phyloP scores from a whole-genome alignment of 1,139 yeast species.

The Suhomyces ambrosiae region DNA sequence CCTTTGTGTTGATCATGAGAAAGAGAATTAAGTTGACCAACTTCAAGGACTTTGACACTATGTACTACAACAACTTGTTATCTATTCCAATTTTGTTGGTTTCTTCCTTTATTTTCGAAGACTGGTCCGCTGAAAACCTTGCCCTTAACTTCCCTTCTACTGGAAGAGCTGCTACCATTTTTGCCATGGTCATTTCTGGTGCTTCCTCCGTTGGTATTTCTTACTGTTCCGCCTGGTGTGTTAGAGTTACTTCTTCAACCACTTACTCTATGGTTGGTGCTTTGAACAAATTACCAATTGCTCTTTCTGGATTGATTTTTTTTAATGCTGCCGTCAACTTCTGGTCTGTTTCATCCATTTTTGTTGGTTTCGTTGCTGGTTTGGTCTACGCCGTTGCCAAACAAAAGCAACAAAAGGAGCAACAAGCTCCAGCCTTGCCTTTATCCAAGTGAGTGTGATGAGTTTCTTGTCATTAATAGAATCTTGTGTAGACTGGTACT shows the following conservation, averaged over 20 bases:
- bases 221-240: constrained; percentile 99
- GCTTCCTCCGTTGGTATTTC: constrained; percentile 94
- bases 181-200: constrained; percentile 91
- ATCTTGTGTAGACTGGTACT: constrained; percentile 3
- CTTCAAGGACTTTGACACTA: constrained; percentile 97
- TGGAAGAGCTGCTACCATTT: constrained; percentile 63
- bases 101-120: constrained; percentile 78
- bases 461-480: constrained; percentile 1
- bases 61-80: constrained; percentile 94
- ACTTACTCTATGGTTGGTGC: constrained; percentile 99
- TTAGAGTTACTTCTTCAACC: constrained; percentile 96
- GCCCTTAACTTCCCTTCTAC: constrained; percentile 75
- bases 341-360: constrained; percentile 85
- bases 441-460: constrained; percentile 22
- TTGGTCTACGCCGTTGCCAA: constrained; percentile 92
- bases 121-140: constrained; percentile 86
- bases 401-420: constrained; percentile 61
- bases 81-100: constrained; percentile 85
- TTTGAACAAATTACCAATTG: constrained; percentile 95
- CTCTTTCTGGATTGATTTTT: constrained; percentile 89
- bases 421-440: constrained; percentile 47
- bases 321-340: constrained; percentile 95
- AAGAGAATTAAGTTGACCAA: constrained; percentile 95
- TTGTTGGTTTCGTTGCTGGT: constrained; percentile 92
- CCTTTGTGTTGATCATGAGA: constrained; percentile 92